Conservation (phyloP, 2,329 filamentous ascomycete genomes). For the Sarocladium brachiariae region DNA sequence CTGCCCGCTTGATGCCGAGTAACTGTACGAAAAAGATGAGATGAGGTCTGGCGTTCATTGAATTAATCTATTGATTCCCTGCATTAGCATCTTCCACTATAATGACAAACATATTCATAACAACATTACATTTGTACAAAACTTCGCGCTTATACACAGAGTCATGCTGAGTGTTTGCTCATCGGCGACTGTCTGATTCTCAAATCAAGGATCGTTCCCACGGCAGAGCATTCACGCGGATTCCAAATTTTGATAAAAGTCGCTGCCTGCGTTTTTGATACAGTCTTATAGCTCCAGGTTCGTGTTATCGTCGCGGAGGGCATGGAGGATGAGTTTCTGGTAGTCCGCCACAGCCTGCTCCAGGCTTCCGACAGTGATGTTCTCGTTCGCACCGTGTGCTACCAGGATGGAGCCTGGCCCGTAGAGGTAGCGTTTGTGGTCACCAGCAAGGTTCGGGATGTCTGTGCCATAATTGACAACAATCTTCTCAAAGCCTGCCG, state of each 20-base stretch:
- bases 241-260: no score
- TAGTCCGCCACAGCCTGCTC: constrained; percentile 75
- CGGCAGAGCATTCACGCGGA: no score
- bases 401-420: constrained; percentile 72
- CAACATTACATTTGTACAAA: no score
- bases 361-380: constrained; percentile 66
- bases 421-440: constrained; percentile 61
- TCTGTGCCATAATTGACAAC: constrained; percentile 93
- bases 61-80: neutral
- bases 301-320: constrained; percentile 18
- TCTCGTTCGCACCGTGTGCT: constrained; percentile 80
- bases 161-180: no score
- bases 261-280: no score
- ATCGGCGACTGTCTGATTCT: no score
- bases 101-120: no score
- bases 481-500: constrained; percentile 67
- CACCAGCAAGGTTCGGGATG: constrained; percentile 67
- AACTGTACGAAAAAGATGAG: constrained; percentile 17
- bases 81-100: neutral
- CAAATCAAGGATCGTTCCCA: no score
- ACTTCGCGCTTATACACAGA: no score
- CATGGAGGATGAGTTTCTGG: constrained; percentile 59
- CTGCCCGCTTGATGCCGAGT: constrained; percentile 73
- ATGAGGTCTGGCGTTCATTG: neutral
- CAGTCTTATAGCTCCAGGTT: neutral